Evolutionary conservation across 345 rosid genomes (phyloP), one percentile per base, ranked within the genome.

Genomic region (Camelina neglecta): DNA sequence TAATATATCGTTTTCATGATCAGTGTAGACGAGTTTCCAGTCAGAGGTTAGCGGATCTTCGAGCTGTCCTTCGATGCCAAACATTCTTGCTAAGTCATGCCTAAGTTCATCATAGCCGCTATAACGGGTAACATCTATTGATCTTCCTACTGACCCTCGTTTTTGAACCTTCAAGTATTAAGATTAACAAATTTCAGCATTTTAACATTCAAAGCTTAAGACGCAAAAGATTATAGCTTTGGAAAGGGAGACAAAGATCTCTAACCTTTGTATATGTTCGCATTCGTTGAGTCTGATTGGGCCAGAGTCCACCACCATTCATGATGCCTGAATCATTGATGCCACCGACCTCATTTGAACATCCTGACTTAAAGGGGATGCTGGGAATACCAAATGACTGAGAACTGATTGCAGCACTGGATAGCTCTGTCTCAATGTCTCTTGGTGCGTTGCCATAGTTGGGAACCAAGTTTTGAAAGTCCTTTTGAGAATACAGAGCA

Each of bases 141-240:
- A 95, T 84, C 99, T 89, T 79, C 99, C 98, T 0, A 90, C 98
- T 24, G 98, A 87, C 13, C 99, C 98, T 24, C 97, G 96, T 86
- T 92, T 95, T 87, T 92, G 97, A 79, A 92, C 96, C 99, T 95
- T 67, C 81, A 84, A n/a, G 31, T 45, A 45, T 76, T 24, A 12
- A 55, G 53, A 45, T 76, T 24, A 16, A 55, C 29, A 16, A 72
- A 26, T 72, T 60, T 60, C 21, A 3, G 8, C 39, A 44, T 61
- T 12, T 11, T 11, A 33, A 50, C 58, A 61, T 18, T 62, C 7
- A 15, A 11, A 41, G 23, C 45, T 7, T 39, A 60, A 51, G 62
- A 20, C 12, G 69, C 48, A 33, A 31, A 49, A 13, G 48, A 38
- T 4, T 15, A 44, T 2, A 60, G 39, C 26, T 60, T 33, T 71